These are phyloP conservation scores for Gardenia jasminoides DNA, from an alignment of 257 asterid species.

Conservation along the genomic window DNA sequence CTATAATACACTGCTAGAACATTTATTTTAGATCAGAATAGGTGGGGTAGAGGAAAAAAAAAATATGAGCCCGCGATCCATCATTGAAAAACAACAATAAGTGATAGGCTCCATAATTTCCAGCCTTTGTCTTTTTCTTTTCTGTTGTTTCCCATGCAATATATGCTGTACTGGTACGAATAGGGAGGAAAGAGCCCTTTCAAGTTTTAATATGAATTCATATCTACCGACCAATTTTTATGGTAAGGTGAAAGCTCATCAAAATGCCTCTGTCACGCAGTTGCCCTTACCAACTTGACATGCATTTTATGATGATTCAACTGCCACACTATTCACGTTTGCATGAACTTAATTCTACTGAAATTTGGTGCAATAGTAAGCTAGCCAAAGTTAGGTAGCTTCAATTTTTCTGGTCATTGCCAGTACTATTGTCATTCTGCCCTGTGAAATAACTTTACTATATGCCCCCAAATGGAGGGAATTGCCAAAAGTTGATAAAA, in stretches of 20 bases:
- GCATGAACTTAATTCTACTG: not conserved
- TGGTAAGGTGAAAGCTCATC: constrained; percentile 10
- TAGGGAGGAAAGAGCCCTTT: too few species aligned
- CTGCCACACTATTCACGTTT: not conserved
- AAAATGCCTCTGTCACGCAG: not conserved
- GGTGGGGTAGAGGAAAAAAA: too few species aligned
- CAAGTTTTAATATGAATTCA: constrained; percentile 6
- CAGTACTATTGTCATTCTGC: not conserved
- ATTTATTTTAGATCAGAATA: not conserved
- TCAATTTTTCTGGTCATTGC: too few species aligned
- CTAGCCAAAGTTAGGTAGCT: not conserved
- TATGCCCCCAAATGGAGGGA: not conserved
- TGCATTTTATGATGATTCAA: not conserved
- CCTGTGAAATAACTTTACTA: too few species aligned
- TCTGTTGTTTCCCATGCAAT: not conserved
- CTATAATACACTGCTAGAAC: not conserved
- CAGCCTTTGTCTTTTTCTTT: not conserved
- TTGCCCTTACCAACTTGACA: not conserved
- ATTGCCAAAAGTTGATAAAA: too few species aligned
- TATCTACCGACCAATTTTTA: constrained; percentile 1
- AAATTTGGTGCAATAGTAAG: not conserved
- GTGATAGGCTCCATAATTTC: not conserved
- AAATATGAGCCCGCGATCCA: not conserved
- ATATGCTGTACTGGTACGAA: not conserved
- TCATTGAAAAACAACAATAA: not conserved